Percentiles rank a stretch among this genome's conserved stretches.
These are phyloP conservation scores for Fusarium austroafricanum DNA, from an alignment of 2,329 filamentous ascomycete genomes.

Conservation along the genomic window DNA sequence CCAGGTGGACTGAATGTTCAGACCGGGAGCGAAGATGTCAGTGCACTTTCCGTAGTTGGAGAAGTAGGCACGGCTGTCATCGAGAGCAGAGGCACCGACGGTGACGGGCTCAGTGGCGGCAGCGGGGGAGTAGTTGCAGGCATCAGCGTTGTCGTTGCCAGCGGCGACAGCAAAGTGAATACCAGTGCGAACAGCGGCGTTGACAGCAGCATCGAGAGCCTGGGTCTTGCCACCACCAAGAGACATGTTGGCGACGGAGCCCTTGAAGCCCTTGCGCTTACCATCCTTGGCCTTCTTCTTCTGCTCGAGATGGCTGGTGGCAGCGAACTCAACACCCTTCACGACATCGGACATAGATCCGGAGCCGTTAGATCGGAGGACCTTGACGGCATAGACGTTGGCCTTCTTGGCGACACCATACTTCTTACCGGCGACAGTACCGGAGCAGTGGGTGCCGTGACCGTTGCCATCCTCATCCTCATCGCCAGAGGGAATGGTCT, in stretches of 20 bases:
- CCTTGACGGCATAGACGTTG: constrained; percentile 96
- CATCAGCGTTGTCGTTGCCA: constrained; percentile 98
- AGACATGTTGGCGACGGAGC: constrained; percentile 99
- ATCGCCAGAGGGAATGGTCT: constrained; percentile 90
- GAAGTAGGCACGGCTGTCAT: constrained; percentile 98
- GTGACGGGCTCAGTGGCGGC: constrained; percentile 92
- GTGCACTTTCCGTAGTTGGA: constrained; percentile 99
- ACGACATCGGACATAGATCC: constrained; percentile 99
- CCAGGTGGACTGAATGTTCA: constrained; percentile 98
- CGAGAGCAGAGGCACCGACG: constrained; percentile 92
- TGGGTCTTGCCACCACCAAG: constrained; percentile 97
- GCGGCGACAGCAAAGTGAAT: constrained; percentile 98
- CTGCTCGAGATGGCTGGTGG: constrained; percentile 80
- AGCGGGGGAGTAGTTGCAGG: constrained; percentile 99
- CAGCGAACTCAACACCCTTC: constrained; percentile 97
- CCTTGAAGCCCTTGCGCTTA: constrained; percentile 98
- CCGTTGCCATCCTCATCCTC: constrained; percentile 94
- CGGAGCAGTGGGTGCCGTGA: constrained; percentile 99
- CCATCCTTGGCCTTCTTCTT: constrained; percentile 83
- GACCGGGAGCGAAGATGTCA: constrained; percentile 97
- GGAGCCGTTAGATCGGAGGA: constrained; percentile 95
- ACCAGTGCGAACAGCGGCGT: constrained; percentile 90
- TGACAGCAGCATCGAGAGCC: constrained; percentile 90
- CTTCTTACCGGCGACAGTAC: constrained; percentile 97
- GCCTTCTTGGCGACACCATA: constrained; percentile 99